Percentiles rank a stretch among this genome's conserved stretches.
phyloP scores from a whole-genome alignment of 106 monocot species.

The Triglochin maritima region DNA sequence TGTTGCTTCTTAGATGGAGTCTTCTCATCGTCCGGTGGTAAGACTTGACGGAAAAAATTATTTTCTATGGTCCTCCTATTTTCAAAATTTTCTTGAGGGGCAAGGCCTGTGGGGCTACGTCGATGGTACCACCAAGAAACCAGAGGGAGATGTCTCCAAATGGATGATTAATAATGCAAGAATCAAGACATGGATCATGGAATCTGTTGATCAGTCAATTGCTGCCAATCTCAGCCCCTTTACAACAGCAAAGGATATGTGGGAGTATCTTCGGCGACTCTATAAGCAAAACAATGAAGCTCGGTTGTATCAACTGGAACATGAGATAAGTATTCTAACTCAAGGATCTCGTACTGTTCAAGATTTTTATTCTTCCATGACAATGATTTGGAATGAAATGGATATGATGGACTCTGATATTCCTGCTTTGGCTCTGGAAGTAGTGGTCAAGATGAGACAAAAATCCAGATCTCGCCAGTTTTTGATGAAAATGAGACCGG shows the following conservation, averaged over 20 bases:
- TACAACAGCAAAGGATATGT: background rate
- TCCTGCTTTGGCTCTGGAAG: background rate
- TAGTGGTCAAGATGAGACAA: background rate
- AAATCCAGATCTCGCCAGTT: background rate
- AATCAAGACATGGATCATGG: background rate
- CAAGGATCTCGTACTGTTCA: background rate
- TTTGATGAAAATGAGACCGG: constrained; percentile 7
- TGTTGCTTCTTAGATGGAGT: too few relatives aligned
- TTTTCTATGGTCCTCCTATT: background rate
- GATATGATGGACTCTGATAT: background rate
- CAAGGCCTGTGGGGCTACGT: background rate
- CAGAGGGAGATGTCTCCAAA: background rate
- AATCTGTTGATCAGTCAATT: constrained; percentile 4
- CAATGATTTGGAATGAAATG: constrained; percentile 4
- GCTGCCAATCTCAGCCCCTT: background rate
- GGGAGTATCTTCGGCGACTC: background rate
- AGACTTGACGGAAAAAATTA: background rate
- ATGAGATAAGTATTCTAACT: background rate
- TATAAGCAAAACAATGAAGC: constrained; percentile 1
- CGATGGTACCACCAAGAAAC: background rate
- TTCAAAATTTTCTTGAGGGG: background rate
- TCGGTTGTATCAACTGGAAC: background rate
- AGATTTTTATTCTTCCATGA: background rate
- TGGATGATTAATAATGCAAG: background rate
- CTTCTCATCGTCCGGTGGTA: too few relatives aligned